Evolutionary conservation across 179 eudicot genomes (phyloP), one percentile per base, ranked within the genome.

Genomic region (Camellia oleifera): DNA sequence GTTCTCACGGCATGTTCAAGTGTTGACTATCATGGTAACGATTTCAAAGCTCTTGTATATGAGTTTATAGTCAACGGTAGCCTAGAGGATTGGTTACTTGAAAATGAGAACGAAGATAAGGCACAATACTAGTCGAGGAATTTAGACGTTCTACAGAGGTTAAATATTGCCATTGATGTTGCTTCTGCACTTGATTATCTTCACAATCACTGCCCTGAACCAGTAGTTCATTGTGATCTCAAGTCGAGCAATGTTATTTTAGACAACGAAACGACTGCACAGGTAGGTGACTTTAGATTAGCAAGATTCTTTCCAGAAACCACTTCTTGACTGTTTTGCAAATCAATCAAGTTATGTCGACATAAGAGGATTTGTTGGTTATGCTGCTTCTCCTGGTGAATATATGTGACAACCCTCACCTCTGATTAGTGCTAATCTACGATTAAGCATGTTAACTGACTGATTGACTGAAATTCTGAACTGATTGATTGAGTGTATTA

Each of bases 1-100:
- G 46, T 72, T 11, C 23, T 72, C 2, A 72, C 76, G 6, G 54
- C 61, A 3, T 72, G 76, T 52, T 72, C 76, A 18, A 53, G 42
- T 52, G 9, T 72, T 15, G 76, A 53, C 26, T 53, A 10, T 14
- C 18, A 53, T 15, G 76, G 76, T 12, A 57, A 57, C 4, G 62
- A 57, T 57, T 57, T 57, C 62, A 57, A 57, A 15, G 62, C 62
- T 3, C 17, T 7, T 10, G 62, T 57, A 9, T 57, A 57, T 13
- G 62, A 57, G 62, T 8, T 57, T 13, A 57, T 57, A n/a, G 17
- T 57, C 11, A 57, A 57, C 11, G n/a, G 62, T 3, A 57, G 62
- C 11, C 62, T 57, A 3, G 62, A 57, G 11, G n/a, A 57, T 10
- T 57, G 62, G 62, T 15, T 57, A 10, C 8, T 57, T 13, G 4